Conservation (phyloP, 108 stramenopile genomes). For the Cylindrotheca fusiformis region DNA sequence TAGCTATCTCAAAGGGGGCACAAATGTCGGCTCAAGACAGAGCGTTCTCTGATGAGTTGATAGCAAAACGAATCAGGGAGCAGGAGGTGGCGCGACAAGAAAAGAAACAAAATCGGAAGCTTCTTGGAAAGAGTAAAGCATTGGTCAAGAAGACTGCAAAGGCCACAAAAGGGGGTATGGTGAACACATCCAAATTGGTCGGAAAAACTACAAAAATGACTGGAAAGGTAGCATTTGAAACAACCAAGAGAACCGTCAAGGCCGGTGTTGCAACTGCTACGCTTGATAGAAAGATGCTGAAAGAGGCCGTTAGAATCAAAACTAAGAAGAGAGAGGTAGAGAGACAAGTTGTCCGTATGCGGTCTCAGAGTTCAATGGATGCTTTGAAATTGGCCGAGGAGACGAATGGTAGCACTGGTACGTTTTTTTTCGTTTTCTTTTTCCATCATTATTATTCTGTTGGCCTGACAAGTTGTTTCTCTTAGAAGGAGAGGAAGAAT, state of each 20-base stretch:
- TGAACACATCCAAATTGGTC: slow-evolving; percentile 26
- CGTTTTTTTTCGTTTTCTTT: background rate
- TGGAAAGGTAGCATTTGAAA: slow-evolving; percentile 13
- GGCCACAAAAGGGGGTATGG: slow-evolving; percentile 18
- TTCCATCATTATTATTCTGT: background rate
- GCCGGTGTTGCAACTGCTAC: slow-evolving; percentile 35
- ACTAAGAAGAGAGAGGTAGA: slow-evolving; percentile 34
- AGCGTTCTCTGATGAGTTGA: slow-evolving; percentile 20
- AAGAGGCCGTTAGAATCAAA: slow-evolving; percentile 19
- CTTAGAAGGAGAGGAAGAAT: slow-evolving; percentile 4
- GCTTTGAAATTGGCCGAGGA: background rate
- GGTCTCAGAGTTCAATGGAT: slow-evolving; percentile 10
- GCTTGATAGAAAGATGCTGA: slow-evolving; percentile 33
- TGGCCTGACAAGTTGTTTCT: background rate
- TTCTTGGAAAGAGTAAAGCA: slow-evolving; percentile 29
- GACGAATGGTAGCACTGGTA: slow-evolving; percentile 6
- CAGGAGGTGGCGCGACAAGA: slow-evolving; percentile 12
- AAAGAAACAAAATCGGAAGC: slow-evolving; percentile 20
- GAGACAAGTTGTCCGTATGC: slow-evolving; percentile 5
- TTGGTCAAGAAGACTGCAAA: slow-evolving; percentile 25
- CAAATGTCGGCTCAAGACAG: slow-evolving; percentile 18
- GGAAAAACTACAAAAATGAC: slow-evolving; percentile 24
- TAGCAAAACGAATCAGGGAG: slow-evolving; percentile 18
- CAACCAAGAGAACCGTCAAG: slow-evolving; percentile 18
- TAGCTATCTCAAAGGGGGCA: slow-evolving; percentile 11